Conservation (phyloP, 129 eudicot genomes). For the Erigeron canadensis region DNA sequence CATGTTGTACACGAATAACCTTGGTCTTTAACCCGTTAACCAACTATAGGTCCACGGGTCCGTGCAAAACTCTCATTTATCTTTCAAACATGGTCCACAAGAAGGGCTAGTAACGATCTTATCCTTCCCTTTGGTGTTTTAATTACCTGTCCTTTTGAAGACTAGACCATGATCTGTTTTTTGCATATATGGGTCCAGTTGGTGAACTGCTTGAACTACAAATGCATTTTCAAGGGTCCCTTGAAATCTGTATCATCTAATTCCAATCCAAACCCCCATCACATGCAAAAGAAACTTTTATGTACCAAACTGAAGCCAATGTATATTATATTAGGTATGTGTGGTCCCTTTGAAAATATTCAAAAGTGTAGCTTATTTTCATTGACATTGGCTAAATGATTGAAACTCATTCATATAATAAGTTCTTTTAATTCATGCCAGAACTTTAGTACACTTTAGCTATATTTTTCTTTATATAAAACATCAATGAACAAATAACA, state of each 20-base stretch:
- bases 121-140: neutral
- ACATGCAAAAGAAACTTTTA: constrained; percentile 32
- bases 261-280: constrained; percentile 36
- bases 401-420: neutral
- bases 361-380: neutral
- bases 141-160: neutral
- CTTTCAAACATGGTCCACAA: neutral
- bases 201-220: constrained; percentile 39
- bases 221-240: constrained; percentile 28
- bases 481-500: no score
- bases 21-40: no score
- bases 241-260: constrained; percentile 28
- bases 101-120: neutral
- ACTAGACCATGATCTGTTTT: neutral
- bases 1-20: no score
- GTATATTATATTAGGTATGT: constrained; percentile 26
- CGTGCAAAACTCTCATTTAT: neutral
- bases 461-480: no score
- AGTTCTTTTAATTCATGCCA: neutral
- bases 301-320: constrained; percentile 34
- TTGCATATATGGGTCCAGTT: constrained; percentile 31
- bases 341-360: constrained; percentile 33
- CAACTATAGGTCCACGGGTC: no score
- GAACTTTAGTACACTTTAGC: neutral
- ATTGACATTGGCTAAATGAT: neutral